Conservation (phyloP, 2,329 filamentous ascomycete genomes). For the Cytospora leucostoma region DNA sequence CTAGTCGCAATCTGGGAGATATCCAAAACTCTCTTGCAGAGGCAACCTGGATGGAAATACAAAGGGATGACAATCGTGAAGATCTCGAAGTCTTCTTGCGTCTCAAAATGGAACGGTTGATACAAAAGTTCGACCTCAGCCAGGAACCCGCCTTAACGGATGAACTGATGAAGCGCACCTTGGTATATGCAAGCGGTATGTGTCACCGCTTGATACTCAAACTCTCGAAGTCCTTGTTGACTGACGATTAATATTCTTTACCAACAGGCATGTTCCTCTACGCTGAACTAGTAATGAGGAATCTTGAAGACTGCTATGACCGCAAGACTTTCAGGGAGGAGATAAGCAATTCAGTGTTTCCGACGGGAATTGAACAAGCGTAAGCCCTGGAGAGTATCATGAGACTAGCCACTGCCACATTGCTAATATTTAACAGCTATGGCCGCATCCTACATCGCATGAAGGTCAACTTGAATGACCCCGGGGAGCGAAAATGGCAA, state of each 20-base stretch:
- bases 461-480: background rate
- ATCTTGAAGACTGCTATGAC: background rate
- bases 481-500: background rate
- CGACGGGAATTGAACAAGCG: background rate
- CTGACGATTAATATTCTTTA: background rate
- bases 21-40: background rate
- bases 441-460: background rate
- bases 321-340: background rate
- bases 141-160: background rate
- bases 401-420: background rate
- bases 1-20: background rate
- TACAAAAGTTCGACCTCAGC: background rate
- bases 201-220: background rate
- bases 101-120: background rate
- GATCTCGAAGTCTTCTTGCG: background rate
- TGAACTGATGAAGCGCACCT: background rate
- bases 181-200: background rate
- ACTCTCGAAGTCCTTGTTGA: background rate
- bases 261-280: background rate
- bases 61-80: background rate
- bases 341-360: background rate
- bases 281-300: background rate
- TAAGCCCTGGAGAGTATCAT: background rate
- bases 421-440: background rate
- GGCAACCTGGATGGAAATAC: background rate